A percentile compares a stretch with the other conserved stretches of the same genome.
Evolutionary conservation across 2,329 filamentous ascomycete genomes (phyloP).

Genomic region (Purpureocillium lavendulum): DNA sequence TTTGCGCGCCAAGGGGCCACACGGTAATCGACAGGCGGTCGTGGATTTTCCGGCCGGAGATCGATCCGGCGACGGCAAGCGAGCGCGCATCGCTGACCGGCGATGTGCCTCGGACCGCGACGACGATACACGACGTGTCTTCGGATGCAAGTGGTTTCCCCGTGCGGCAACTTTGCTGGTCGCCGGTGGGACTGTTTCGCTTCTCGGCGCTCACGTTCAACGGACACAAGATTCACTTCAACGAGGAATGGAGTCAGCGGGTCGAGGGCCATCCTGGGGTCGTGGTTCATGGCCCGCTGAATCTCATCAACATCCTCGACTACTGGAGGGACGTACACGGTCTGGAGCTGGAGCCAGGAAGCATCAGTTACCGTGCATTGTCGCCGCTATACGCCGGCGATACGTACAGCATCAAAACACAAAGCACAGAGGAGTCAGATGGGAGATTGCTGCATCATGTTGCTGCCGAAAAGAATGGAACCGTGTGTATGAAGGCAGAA

Average conservation of each 20-base stretch:
- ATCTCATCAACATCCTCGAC: slow-evolving; percentile 63
- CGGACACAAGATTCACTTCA: slow-evolving; percentile 78
- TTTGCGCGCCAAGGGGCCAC: slow-evolving; percentile 40
- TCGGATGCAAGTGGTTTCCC: slow-evolving; percentile 12
- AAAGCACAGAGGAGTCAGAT: slow-evolving; percentile 26
- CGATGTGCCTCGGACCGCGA: slow-evolving; percentile 12
- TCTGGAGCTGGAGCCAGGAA: slow-evolving; percentile 15
- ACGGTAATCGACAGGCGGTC: slow-evolving; percentile 46
- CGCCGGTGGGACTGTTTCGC: slow-evolving; percentile 55
- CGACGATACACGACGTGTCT: slow-evolving; percentile 14
- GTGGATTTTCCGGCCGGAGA: slow-evolving; percentile 35
- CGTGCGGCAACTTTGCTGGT: slow-evolving; percentile 30
- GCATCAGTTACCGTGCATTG: slow-evolving; percentile 59
- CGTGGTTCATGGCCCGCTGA: slow-evolving; percentile 75
- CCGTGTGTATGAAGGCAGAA: slow-evolving; percentile 8
- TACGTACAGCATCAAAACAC: slow-evolving; percentile 51
- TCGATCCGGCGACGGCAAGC: slow-evolving; percentile 12
- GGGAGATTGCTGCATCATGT: slow-evolving; percentile 28
- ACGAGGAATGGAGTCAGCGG: slow-evolving; percentile 53
- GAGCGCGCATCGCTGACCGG: slow-evolving; percentile 10
- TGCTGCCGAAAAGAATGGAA: slow-evolving; percentile 33
- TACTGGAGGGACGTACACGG: slow-evolving; percentile 49
- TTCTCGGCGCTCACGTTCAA: slow-evolving; percentile 85
- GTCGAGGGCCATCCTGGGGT: slow-evolving; percentile 62
- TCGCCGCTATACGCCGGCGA: slow-evolving; percentile 64